phyloP scores from a whole-genome alignment of 306 rosid species.

The Alnus rubra region DNA sequence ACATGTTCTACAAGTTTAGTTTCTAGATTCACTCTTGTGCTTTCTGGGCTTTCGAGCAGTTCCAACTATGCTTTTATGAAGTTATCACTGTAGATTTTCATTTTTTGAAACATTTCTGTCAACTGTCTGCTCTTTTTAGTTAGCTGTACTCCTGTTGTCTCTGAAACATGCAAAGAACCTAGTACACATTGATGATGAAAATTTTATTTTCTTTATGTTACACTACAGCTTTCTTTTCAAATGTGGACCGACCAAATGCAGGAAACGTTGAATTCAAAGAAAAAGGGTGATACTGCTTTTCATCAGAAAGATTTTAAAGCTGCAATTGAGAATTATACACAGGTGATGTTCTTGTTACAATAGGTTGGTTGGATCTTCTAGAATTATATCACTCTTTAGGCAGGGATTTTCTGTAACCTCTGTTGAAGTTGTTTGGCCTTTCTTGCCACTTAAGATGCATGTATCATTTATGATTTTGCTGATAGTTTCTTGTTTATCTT shows the following conservation, averaged over 20 bases:
- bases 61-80: neutral
- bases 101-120: neutral
- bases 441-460: neutral
- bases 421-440: neutral
- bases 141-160: constrained; percentile 12
- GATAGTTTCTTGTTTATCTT: constrained; percentile 15
- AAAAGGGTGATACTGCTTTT: constrained; percentile 69
- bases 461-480: neutral
- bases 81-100: neutral
- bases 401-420: constrained; percentile 4
- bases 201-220: constrained; percentile 13
- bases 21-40: neutral
- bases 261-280: constrained; percentile 72
- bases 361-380: constrained; percentile 8
- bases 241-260: constrained; percentile 91
- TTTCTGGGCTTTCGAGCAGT: neutral
- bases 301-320: constrained; percentile 58
- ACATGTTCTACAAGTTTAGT: neutral
- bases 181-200: constrained; percentile 5
- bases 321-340: constrained; percentile 67
- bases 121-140: neutral
- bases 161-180: neutral
- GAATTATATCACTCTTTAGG: neutral
- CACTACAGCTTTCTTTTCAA: constrained; percentile 69
- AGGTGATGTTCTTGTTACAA: constrained; percentile 46